phyloP scores from a whole-genome alignment of 1,284 basidiomycete genomes.

The Rhodotorula sp. region DNA sequence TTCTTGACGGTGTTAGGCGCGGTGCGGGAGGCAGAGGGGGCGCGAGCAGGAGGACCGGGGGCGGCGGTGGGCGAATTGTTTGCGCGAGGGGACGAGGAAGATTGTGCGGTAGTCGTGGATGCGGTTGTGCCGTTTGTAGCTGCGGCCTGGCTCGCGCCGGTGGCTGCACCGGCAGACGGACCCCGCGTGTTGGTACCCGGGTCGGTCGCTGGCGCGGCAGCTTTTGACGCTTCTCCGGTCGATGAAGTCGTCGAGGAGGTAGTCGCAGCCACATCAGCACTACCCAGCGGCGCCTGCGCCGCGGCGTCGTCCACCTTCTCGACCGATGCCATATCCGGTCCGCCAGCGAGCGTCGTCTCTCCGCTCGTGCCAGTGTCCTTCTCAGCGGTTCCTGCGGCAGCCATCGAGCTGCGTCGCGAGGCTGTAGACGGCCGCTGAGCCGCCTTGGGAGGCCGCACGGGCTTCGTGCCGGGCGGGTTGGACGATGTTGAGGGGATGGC shows the following conservation, averaged over 20 bases:
- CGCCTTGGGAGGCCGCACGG: slow-evolving; percentile 19
- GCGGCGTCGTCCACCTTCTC: slow-evolving; percentile 11
- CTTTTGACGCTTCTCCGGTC: too few species aligned
- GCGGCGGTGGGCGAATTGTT: background rate
- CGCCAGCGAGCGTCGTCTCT: background rate
- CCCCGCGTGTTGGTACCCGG: too few species aligned
- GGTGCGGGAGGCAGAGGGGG: background rate
- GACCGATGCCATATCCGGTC: background rate
- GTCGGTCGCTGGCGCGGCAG: too few species aligned
- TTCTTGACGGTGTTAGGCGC: slow-evolving; percentile 4
- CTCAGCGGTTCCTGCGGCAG: background rate
- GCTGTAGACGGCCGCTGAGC: slow-evolving; percentile 19
- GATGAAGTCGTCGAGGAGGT: too few species aligned
- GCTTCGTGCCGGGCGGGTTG: slow-evolving; percentile 7
- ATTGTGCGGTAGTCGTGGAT: background rate
- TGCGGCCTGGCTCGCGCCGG: too few species aligned
- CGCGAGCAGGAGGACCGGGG: background rate
- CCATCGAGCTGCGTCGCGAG: background rate
- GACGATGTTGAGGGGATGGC: background rate
- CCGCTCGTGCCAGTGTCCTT: background rate
- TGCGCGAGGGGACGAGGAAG: background rate
- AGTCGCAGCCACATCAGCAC: too few species aligned
- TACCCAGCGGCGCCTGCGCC: too few species aligned
- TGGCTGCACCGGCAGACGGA: too few species aligned
- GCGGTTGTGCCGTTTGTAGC: too few species aligned